Evolutionary conservation across 2,329 filamentous ascomycete genomes (phyloP), one percentile per base, ranked within the genome.

Genomic region (Aspergillus bombycis): DNA sequence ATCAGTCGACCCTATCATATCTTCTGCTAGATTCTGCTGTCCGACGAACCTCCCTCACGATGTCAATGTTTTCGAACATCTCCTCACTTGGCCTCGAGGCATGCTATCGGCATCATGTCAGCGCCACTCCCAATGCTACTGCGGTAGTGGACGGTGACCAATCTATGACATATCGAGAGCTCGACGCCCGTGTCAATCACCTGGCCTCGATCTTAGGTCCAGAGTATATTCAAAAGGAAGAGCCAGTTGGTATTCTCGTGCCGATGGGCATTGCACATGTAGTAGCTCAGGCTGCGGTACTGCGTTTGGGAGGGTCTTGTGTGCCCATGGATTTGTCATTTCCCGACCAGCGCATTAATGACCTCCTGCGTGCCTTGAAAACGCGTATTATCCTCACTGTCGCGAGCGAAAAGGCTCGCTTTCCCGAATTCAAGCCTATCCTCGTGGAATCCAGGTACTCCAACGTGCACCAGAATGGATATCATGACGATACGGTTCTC

Each of bases 31-130:
- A 21, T 26, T 23, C 12, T 46, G 21, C 11, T 23, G 9, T 12
- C 45, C 6, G 12, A 14, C 45, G 7, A 23, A 1, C 45, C 11
- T 2, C 8, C 1, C 3, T 12, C 10, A 28, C 34, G 19, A 41
- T 26, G 32, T 19, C 54, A 8, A 43, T 2, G 10, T 57, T 43
- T 28, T 11, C 54, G 2, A 43, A 16, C 4, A 23, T 41, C 8
- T 43, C 54, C 11, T 41, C 54, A 10, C 36, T 57, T 36, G 54
- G 54, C 21, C 54, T 57, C 21, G 54, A 57, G 54, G 54, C 34
- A 30, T 57, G 54, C 34, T 57, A 34, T 21, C 54, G 54, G 14
- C 41, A 57, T 36, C 54, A 57, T 26, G 53, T 56, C 19, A 7
- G 26, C 32, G 28, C 34, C 4, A 28, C 55, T 21, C 55, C 55